Conservation (phyloP, 257 asterid genomes). For the Rehmannia glutinosa region DNA sequence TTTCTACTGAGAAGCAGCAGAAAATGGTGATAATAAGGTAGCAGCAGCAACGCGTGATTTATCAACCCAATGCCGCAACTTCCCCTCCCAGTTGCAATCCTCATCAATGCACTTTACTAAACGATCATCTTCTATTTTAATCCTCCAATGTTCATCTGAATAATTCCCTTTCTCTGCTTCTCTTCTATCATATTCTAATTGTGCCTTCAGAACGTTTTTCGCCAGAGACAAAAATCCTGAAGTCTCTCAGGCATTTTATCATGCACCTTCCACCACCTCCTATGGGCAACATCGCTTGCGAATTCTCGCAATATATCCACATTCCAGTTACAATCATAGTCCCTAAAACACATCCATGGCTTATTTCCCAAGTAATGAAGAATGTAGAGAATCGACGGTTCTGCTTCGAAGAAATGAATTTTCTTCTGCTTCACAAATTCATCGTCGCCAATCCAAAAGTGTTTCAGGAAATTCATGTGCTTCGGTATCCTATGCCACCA, state of each 20-base stretch:
- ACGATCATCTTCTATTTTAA: slow-evolving; percentile 40
- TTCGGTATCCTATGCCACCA: slow-evolving; percentile 93
- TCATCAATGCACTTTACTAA: slow-evolving; percentile 48
- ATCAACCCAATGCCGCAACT: slow-evolving; percentile 70
- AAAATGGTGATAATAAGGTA: neutral
- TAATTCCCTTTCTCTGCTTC: slow-evolving; percentile 59
- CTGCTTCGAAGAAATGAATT: slow-evolving; percentile 44
- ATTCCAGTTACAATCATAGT: slow-evolving; percentile 90
- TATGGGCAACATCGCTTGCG: slow-evolving; percentile 75
- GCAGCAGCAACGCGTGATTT: too few relatives aligned
- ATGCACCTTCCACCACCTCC: slow-evolving; percentile 78
- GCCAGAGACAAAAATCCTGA: slow-evolving; percentile 43
- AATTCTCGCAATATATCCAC: slow-evolving; percentile 60
- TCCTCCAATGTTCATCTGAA: slow-evolving; percentile 71
- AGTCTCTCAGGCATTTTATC: slow-evolving; percentile 57
- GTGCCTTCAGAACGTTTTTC: slow-evolving; percentile 74
- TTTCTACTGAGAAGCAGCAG: too few relatives aligned
- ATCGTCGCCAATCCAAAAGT: slow-evolving; percentile 73
- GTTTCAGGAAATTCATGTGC: slow-evolving; percentile 61
- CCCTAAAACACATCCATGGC: slow-evolving; percentile 85
- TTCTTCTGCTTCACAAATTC: slow-evolving; percentile 41
- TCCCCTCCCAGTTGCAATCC: slow-evolving; percentile 60
- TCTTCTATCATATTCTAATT: slow-evolving; percentile 75
- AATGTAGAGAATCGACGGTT: slow-evolving; percentile 62
- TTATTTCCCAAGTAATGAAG: slow-evolving; percentile 74